Evolutionary conservation across 169 alveolate genomes (phyloP).

Genomic region (Cryptosporidium ubiquitum): DNA sequence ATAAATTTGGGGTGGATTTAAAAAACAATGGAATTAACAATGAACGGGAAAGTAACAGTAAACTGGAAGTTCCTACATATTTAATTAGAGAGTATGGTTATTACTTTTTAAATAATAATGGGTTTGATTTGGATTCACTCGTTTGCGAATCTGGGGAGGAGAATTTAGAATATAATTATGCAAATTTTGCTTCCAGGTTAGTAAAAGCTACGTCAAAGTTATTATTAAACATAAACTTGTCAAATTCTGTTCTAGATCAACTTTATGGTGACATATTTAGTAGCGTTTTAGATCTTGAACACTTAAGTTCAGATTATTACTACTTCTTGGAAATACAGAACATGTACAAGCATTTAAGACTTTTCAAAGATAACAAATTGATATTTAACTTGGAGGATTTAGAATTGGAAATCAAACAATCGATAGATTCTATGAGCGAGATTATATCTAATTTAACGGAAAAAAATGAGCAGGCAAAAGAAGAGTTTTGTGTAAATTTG

Average conservation of each 20-base stretch:
- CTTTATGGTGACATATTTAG: background rate
- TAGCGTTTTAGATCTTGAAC: background rate
- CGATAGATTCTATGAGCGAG: background rate
- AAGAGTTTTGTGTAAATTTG: background rate
- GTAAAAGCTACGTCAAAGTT: background rate
- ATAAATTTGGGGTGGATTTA: background rate
- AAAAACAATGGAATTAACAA: background rate
- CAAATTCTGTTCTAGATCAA: background rate
- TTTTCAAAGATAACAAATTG: background rate
- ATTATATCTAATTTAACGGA: background rate
- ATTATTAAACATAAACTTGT: background rate
- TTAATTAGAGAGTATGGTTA: conserved; percentile 41
- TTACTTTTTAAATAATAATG: conserved; percentile 15
- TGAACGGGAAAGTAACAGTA: background rate
- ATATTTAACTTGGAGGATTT: background rate
- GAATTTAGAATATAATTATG: background rate
- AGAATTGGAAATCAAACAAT: background rate
- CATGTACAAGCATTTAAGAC: background rate
- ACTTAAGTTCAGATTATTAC: background rate
- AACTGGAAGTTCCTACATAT: background rate
- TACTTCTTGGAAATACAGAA: background rate
- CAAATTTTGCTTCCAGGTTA: background rate
- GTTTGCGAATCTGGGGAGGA: background rate
- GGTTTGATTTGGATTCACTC: background rate
- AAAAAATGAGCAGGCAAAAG: background rate